Evolutionary conservation across 1,284 basidiomycete genomes (phyloP).

Genomic region (Papiliotrema flavescens): DNA sequence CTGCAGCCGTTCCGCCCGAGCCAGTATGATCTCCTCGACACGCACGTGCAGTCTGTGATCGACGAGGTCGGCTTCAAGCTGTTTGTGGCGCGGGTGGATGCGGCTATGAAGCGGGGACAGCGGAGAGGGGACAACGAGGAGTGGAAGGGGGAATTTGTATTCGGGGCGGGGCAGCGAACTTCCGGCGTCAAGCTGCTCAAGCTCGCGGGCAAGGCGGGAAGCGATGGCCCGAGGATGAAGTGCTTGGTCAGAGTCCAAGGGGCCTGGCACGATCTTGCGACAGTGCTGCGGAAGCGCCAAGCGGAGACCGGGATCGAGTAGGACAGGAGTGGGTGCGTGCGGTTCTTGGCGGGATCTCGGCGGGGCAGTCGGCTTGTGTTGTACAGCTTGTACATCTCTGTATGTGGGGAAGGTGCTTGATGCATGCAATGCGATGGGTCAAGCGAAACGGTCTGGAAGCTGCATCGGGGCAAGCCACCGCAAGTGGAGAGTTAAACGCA

Average conservation of each 20-base stretch:
- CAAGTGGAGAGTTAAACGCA: too few species aligned
- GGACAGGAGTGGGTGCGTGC: too few species aligned
- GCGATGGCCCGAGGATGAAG: conserved; percentile 23
- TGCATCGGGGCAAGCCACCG: too few species aligned
- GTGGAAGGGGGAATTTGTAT: conserved; percentile 46
- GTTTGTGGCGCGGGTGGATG: conserved; percentile 37
- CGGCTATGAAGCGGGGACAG: conserved; percentile 38
- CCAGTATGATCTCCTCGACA: conserved; percentile 41
- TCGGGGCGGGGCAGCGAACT: conserved; percentile 33
- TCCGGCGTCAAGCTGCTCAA: conserved; percentile 36
- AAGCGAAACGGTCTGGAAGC: too few species aligned
- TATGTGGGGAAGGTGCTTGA: too few species aligned
- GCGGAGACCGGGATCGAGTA: too few species aligned
- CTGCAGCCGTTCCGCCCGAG: conserved; percentile 36
- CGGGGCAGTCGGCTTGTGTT: too few species aligned
- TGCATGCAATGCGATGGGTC: too few species aligned
- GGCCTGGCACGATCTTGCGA: conserved; percentile 31
- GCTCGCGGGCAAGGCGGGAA: conserved; percentile 16
- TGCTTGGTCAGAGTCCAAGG: conserved; percentile 35
- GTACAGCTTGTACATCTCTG: too few species aligned
- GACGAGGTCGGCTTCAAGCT: conserved; percentile 23
- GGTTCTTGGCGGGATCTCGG: too few species aligned
- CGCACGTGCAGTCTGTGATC: conserved; percentile 27
- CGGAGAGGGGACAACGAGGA: conserved; percentile 31
- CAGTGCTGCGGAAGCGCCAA: conserved; percentile 17